Percentiles rank a stretch among this genome's conserved stretches.
Conservation (phyloP, 1,284 basidiomycete genomes). For the Rhodotorula sp. region DNA sequence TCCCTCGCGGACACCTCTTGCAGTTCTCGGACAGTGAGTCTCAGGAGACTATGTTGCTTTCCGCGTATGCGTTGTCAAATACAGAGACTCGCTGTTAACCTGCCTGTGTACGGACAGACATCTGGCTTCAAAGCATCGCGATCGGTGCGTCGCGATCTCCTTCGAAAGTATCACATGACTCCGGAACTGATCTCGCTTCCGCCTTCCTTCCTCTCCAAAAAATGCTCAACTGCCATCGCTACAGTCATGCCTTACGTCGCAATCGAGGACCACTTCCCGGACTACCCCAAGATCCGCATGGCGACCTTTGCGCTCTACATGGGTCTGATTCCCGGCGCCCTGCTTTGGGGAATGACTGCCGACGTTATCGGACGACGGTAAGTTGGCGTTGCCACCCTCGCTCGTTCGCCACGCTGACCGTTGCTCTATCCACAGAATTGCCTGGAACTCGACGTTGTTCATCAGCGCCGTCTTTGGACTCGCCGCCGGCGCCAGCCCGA, state of each 20-base stretch:
- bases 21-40: constrained; percentile 4
- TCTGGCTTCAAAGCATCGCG: constrained; percentile 3
- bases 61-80: neutral
- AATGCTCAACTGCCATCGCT: neutral
- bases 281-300: constrained; percentile 1
- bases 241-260: constrained; percentile 3
- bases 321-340: neutral
- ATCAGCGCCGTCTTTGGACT: constrained; percentile 6
- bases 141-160: neutral
- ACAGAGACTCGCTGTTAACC: neutral
- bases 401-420: no score
- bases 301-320: constrained; percentile 4
- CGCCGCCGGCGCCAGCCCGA: neutral
- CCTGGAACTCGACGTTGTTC: constrained; percentile 3
- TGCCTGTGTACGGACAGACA: neutral
- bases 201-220: neutral
- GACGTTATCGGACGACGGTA: constrained; percentile 2
- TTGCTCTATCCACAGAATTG: neutral
- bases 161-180: neutral
- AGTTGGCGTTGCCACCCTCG: neutral
- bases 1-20: neutral
- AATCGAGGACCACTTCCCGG: neutral
- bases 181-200: neutral
- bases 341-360: constrained; percentile 4
- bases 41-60: neutral